phyloP scores from a whole-genome alignment of 2,329 filamentous ascomycete genomes.

The Cercospora brassicicola region DNA sequence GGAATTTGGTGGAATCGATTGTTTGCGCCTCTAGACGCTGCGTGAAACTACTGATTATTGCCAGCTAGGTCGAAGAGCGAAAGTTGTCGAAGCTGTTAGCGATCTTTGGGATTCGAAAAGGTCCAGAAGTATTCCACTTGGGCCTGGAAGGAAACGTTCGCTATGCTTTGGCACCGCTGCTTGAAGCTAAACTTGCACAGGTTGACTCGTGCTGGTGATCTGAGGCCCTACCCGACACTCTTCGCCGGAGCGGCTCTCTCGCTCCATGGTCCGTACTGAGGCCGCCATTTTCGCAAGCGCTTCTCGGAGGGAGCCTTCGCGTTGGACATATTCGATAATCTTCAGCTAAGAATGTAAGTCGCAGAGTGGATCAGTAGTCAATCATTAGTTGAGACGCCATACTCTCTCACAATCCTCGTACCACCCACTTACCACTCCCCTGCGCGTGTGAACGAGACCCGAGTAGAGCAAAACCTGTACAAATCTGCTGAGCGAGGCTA shows the following conservation, averaged over 20 bases:
- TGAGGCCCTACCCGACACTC: background rate
- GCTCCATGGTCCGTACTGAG: background rate
- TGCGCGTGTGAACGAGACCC: background rate
- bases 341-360: background rate
- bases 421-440: background rate
- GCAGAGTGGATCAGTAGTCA: background rate
- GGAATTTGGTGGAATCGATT: background rate
- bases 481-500: conserved; percentile 31
- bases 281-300: background rate
- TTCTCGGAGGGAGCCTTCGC: background rate
- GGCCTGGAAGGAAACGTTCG: background rate
- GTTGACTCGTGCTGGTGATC: background rate
- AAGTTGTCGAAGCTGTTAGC: background rate
- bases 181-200: background rate
- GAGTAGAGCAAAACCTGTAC: conserved; percentile 26
- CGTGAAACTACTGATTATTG: background rate
- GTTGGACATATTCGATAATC: background rate
- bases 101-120: background rate
- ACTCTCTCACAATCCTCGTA: background rate
- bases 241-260: background rate
- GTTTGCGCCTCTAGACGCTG: background rate
- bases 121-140: background rate
- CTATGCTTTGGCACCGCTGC: background rate
- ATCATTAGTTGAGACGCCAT: background rate
- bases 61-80: background rate